Base-by-base conservation (phyloP, 805 yeast genomes). In the Hanseniaspora lindneri region DNA sequence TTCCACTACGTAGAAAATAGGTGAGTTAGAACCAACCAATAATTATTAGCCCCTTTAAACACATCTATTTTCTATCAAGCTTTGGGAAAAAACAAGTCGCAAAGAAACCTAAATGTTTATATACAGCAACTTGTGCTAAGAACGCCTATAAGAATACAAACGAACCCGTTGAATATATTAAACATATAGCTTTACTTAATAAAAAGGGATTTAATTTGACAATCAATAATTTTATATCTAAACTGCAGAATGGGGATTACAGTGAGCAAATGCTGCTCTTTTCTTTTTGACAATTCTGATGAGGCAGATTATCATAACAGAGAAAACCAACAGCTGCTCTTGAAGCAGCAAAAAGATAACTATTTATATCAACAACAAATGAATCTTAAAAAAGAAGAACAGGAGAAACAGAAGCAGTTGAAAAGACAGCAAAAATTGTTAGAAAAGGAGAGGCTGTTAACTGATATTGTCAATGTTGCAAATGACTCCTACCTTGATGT, bases 311-410 rank as follows among this genome's bases (percentile, higher is more conserved):
- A 17, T 42, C 27, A 47, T 44, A 29, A 37, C 37, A 36, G 49
- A 46, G 42, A 52, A 47, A 17, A 51, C 39, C 23, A 51, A 49
- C 29, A 44, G 33, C 16, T 32, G 32, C 29, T 44, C 47, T 19
- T 47, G 28, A 24, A 43, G 33, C 47, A 41, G 29, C 43, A 51
- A 20, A 19, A 40, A 11, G 47, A 23, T 21, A 37, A 36, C 28
- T 36, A 16, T 16, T 35, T 14, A 16, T 27, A 36, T 41, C 50
- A 39, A 23, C 50, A 34, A 41, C 50, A 36, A 24, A 39, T 35
- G 16, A 21, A 32, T 14, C 24, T 41, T 20, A 23, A 35, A 16
- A 35, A 34, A 23, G 44, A 28, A 14, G 44, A 28, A 23, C 41
- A 47, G 19, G 41, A 44, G 27, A 33, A 28, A 47, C 30, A 43